Percentiles rank a stretch among this genome's conserved stretches.
These are phyloP conservation scores for Vaccinium corymbosum DNA, from an alignment of 148 eudicot species.

Conservation along the genomic window DNA sequence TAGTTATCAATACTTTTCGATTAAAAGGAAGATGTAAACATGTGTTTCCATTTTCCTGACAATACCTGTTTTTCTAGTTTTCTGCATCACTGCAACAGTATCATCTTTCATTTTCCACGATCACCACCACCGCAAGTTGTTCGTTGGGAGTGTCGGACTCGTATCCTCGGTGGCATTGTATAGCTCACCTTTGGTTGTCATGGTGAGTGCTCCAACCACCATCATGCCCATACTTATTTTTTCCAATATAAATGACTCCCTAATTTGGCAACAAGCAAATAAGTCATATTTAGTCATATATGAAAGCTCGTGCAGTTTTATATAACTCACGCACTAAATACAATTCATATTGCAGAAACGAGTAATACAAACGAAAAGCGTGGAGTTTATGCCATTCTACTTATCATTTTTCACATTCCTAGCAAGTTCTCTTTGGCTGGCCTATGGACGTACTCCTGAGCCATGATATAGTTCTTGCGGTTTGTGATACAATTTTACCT, in stretches of 20 bases:
- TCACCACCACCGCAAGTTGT: constrained; percentile 48
- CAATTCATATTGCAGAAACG: constrained; percentile 45
- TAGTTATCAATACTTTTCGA: too few relatives aligned
- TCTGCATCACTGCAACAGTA: constrained; percentile 28
- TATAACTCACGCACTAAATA: not conserved
- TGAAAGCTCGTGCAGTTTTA: not conserved
- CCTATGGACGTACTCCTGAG: constrained; percentile 69
- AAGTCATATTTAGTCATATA: not conserved
- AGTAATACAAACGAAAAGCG: constrained; percentile 63
- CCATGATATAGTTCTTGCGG: constrained; percentile 64
- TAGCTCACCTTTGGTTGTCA: constrained; percentile 57
- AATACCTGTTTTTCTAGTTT: constrained; percentile 31
- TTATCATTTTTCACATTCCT: constrained; percentile 71
- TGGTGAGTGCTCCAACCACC: constrained; percentile 40
- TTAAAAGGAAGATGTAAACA: constrained; percentile 11
- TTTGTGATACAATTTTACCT: constrained; percentile 24
- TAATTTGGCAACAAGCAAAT: not conserved
- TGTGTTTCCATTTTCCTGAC: constrained; percentile 6
- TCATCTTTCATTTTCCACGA: constrained; percentile 54
- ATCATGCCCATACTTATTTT: not conserved
- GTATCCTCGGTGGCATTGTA: constrained; percentile 58
- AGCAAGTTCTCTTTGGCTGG: constrained; percentile 63
- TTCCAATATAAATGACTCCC: not conserved
- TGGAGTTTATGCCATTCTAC: constrained; percentile 71
- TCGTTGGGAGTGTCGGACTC: constrained; percentile 61